Percentiles rank a stretch among this genome's conserved stretches.
These are phyloP conservation scores for Sclerotinia borealis DNA, from an alignment of 2,329 filamentous ascomycete species.

Conservation along the genomic window DNA sequence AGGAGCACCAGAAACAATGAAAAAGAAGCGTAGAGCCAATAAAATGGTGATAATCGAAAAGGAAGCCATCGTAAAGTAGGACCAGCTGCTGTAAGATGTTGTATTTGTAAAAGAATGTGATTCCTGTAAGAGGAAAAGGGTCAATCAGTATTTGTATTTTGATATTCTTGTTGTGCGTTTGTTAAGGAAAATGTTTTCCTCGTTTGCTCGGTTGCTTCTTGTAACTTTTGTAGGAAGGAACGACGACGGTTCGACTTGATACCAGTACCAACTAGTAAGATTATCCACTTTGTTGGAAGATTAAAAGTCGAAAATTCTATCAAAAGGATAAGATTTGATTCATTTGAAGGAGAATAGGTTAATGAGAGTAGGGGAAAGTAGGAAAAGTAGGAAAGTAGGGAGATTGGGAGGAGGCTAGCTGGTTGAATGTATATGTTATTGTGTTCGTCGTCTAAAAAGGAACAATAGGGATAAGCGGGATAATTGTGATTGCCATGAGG, in stretches of 20 bases:
- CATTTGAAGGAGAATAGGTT: neutral
- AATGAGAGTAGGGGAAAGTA: neutral
- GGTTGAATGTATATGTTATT: neutral
- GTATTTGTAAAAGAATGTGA: slow-evolving; percentile 26
- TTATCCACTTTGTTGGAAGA: neutral
- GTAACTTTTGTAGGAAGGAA: neutral
- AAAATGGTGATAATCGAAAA: slow-evolving; percentile 29
- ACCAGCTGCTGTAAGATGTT: slow-evolving; percentile 31
- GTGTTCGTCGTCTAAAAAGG: neutral
- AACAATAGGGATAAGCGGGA: neutral
- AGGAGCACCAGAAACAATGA: slow-evolving; percentile 26
- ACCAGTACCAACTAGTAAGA: slow-evolving; percentile 1
- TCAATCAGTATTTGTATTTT: slow-evolving; percentile 18
- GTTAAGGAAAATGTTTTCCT: neutral
- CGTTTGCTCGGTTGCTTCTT: neutral
- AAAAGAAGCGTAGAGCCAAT: slow-evolving; percentile 27
- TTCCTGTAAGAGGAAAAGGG: slow-evolving; percentile 16
- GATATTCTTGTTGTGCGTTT: slow-evolving; percentile 3
- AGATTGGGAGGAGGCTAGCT: neutral
- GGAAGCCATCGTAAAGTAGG: slow-evolving; percentile 31
- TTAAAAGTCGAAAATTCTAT: neutral
- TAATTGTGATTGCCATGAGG: neutral
- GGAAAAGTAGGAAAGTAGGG: too few relatives aligned
- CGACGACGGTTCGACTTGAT: slow-evolving; percentile 7
- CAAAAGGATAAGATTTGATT: neutral